A percentile compares a stretch with the other conserved stretches of the same genome.
These are phyloP conservation scores for Conidiobolus incongruus DNA, from an alignment of 371 early-diverging fungal genomes.

Conservation along the genomic window DNA sequence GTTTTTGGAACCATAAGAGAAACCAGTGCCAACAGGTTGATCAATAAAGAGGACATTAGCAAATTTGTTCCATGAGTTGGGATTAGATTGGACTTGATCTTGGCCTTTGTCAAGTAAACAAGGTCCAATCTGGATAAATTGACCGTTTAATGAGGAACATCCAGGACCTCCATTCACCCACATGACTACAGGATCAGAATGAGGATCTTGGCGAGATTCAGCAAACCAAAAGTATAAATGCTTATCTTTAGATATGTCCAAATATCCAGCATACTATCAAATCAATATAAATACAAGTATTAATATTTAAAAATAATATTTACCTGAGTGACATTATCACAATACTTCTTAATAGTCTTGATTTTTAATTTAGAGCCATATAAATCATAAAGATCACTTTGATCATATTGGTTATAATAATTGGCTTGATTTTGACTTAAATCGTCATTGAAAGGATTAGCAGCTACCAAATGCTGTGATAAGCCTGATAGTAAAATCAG, in stretches of 20 bases:
- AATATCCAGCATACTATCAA: slow-evolving; percentile 40
- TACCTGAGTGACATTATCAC: too few relatives aligned
- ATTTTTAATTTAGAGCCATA: too few relatives aligned
- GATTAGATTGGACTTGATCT: slow-evolving; percentile 8
- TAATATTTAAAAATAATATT: too few relatives aligned
- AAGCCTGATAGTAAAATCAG: too few relatives aligned
- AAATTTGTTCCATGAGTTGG: not conserved
- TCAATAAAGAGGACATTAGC: not conserved
- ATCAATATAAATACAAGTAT: too few relatives aligned
- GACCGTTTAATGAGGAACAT: slow-evolving; percentile 52
- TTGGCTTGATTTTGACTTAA: too few relatives aligned
- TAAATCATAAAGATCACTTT: too few relatives aligned
- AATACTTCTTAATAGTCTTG: too few relatives aligned
- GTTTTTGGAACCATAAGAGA: not conserved
- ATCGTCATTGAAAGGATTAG: too few relatives aligned
- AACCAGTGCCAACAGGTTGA: not conserved
- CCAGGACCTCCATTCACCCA: slow-evolving; percentile 72
- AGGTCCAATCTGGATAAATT: slow-evolving; percentile 66
- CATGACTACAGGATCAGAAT: slow-evolving; percentile 14
- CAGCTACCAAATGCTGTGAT: too few relatives aligned
- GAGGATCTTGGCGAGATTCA: slow-evolving; percentile 36
- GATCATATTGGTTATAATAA: too few relatives aligned
- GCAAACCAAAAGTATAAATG: slow-evolving; percentile 50
- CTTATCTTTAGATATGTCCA: slow-evolving; percentile 37
- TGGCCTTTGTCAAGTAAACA: slow-evolving; percentile 43